Evolutionary conservation across 1,284 basidiomycete species (phyloP).

Genomic region (Apiotrichum veenhuisii): DNA sequence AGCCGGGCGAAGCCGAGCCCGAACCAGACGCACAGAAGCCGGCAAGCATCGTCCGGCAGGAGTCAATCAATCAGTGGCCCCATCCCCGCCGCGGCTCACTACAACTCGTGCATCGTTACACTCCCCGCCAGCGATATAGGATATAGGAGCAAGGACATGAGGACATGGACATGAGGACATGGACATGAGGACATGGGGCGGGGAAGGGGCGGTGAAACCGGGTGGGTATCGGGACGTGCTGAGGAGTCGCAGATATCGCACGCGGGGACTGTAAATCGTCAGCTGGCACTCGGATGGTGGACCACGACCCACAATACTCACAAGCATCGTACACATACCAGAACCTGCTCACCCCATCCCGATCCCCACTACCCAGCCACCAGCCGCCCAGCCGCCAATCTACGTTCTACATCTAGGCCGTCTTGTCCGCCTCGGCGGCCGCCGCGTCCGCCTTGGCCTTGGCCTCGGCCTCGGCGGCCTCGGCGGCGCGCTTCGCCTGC

Average conservation of each 20-base stretch:
- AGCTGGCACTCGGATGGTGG: too few relatives aligned
- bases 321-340: neutral
- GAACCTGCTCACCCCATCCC: neutral
- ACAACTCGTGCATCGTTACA: neutral
- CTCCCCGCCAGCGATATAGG: too few relatives aligned
- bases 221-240: too few relatives aligned
- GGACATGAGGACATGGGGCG: too few relatives aligned
- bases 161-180: too few relatives aligned
- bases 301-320: neutral
- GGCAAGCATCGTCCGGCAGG: neutral
- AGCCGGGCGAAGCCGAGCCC: too few relatives aligned
- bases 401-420: slow-evolving; percentile 2
- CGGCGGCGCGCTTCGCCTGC: slow-evolving; percentile 34
- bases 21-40: neutral
- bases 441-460: slow-evolving; percentile 49
- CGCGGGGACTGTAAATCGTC: too few relatives aligned
- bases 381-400: neutral
- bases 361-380: neutral
- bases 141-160: too few relatives aligned
- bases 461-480: slow-evolving; percentile 49
- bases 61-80: too few relatives aligned
- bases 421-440: slow-evolving; percentile 30
- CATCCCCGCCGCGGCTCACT: too few relatives aligned
- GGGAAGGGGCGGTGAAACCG: too few relatives aligned
- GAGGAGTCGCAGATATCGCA: neutral